Conservation (phyloP, 2,329 filamentous ascomycete genomes). For the Davidsoniella neocaledoniae region DNA sequence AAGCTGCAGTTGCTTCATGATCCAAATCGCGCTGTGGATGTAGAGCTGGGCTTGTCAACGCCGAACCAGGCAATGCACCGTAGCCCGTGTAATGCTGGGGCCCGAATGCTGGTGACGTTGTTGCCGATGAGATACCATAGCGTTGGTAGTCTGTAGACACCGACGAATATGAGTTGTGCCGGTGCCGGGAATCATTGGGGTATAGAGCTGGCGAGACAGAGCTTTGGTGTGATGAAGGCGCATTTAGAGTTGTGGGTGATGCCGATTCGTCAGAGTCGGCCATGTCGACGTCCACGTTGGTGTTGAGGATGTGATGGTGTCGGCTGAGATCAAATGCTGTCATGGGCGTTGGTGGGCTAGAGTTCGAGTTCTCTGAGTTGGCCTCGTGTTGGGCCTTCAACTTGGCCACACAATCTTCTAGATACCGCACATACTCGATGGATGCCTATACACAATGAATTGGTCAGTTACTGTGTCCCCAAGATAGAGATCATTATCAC, state of each 20-base stretch:
- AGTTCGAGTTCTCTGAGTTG: slow-evolving; percentile 14
- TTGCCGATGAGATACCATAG: slow-evolving; percentile 33
- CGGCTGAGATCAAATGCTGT: slow-evolving; percentile 3
- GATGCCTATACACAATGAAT: slow-evolving; percentile 45
- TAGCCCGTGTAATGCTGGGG: slow-evolving; percentile 30
- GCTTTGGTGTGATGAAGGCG: slow-evolving; percentile 31
- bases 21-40: slow-evolving; percentile 41
- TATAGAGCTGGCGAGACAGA: slow-evolving; percentile 36
- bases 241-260: slow-evolving; percentile 23
- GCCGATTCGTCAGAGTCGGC: slow-evolving; percentile 28
- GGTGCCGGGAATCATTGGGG: slow-evolving; percentile 27
- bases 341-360: neutral
- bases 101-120: slow-evolving; percentile 40
- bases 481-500: neutral
- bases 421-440: slow-evolving; percentile 89
- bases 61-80: slow-evolving; percentile 26
- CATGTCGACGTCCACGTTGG: slow-evolving; percentile 43
- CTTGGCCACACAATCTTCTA: slow-evolving; percentile 73
- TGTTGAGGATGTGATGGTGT: slow-evolving; percentile 23
- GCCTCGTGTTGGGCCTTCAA: slow-evolving; percentile 46
- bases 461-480: neutral
- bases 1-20: slow-evolving; percentile 68
- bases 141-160: slow-evolving; percentile 34
- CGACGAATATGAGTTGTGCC: slow-evolving; percentile 38
- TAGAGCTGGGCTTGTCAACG: slow-evolving; percentile 41